Base-by-base conservation (phyloP, 768 basidiomycete species). In the Dioszegia hungarica region DNA sequence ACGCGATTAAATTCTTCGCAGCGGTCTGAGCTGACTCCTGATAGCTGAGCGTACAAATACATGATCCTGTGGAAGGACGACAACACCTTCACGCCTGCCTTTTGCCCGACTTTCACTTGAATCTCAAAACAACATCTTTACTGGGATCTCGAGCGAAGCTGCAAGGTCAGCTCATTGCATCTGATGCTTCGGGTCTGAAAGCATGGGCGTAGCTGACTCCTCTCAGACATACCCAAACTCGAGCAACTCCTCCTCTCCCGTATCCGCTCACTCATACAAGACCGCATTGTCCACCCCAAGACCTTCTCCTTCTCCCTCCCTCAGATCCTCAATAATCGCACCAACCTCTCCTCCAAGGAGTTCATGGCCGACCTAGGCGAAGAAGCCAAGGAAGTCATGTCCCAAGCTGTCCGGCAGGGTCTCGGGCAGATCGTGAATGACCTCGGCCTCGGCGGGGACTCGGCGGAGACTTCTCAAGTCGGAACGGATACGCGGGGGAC, bases 121-220 rank as follows among this genome's bases (percentile, higher is more conserved):
- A 88, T 65, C 80, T 99, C 39, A 84, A 86, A 47, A 92, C 90
- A 11, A 90, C 86, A 6, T 97, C 92, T 25, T 82, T 97, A 3
- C 86, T 98, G 80, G 95, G 95, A 19, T 92, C 89, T 63, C 85
- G 94, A 41, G 93, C 95, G n/a, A 95, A 97, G 77, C 81, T 99
- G 1, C 91, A 90, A 62, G 74, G 74, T 73, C 17, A 14, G 68
- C 48, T 10, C 17, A 3, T 34, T 31, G 14, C 19, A 37, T 14
- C n/a, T 29, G 5, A 11, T 25, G 5, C 14, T 27, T 25, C 11
- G 6, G 11, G 6, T 2, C 29, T 44, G 43, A 20, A 5, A n/a
- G 31, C 17, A 17, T 19, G 10, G 29, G 14, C 11, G 12, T 48
- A 39, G 54, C 52, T 38, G 12, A 39, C n/a, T n/a, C 15, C 4